A percentile compares a stretch with the other conserved stretches of the same genome.
Evolutionary conservation across 345 rosid genomes (phyloP).

Genomic region (Excoecaria cochinchinensis): DNA sequence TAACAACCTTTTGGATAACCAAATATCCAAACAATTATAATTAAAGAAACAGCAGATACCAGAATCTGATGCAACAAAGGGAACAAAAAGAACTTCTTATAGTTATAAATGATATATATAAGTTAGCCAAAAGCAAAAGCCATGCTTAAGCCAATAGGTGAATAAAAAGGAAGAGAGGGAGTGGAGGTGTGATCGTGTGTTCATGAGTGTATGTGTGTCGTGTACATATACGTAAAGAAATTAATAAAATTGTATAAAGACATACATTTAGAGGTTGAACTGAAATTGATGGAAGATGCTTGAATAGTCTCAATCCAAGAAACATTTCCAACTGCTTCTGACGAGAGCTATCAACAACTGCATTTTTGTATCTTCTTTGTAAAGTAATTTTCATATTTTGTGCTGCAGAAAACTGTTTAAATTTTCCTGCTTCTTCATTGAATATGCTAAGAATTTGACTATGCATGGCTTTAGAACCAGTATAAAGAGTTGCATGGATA

Average conservation of each 20-base stretch:
- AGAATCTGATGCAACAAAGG: background rate
- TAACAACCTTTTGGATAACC: background rate
- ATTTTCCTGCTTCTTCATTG: constrained; percentile 87
- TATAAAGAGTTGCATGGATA: constrained; percentile 97
- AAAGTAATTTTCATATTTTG: constrained; percentile 88
- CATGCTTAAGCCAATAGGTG: background rate
- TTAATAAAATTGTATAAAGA: background rate
- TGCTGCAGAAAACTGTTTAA: constrained; percentile 86
- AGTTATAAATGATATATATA: background rate
- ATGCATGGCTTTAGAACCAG: constrained; percentile 99
- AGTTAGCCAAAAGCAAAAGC: background rate
- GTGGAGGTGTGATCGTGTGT: too few species aligned
- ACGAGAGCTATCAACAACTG: constrained; percentile 87
- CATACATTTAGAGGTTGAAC: constrained; percentile 85
- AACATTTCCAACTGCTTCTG: constrained; percentile 98
- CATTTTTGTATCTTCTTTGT: constrained; percentile 92
- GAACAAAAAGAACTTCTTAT: background rate
- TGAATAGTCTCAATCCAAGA: constrained; percentile 89
- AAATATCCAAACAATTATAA: background rate
- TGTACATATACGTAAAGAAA: background rate
- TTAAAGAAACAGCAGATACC: background rate
- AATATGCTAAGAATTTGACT: constrained; percentile 95
- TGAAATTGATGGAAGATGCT: constrained; percentile 91
- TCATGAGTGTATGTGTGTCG: background rate
- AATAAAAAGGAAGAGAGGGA: background rate